Evolutionary conservation across 306 rosid genomes (phyloP).

Genomic region (Inga laurina): DNA sequence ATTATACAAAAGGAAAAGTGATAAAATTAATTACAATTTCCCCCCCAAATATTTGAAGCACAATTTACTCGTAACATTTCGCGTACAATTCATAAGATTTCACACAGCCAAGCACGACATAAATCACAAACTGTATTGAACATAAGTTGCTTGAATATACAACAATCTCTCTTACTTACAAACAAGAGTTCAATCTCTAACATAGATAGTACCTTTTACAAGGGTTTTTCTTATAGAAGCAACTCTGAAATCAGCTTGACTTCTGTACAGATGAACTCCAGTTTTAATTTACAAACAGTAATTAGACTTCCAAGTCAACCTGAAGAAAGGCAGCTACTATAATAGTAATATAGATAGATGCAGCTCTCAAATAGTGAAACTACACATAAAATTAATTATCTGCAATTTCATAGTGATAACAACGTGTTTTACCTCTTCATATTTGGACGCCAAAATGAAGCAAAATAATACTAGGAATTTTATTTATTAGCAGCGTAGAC

Average conservation of each 20-base stretch:
- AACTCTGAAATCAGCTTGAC: conserved; percentile 40
- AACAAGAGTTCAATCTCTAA: conserved; percentile 5
- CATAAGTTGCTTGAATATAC: conserved; percentile 7
- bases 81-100: conserved; percentile 1
- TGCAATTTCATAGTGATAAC: conserved; percentile 28
- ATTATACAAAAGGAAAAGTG: background rate
- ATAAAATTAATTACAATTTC: background rate
- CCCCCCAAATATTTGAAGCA: background rate
- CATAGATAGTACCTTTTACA: conserved; percentile 35
- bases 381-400: conserved; percentile 33
- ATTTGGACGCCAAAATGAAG: conserved; percentile 43
- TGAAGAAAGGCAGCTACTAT: conserved; percentile 32
- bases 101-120: conserved; percentile 12
- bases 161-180: conserved; percentile 4
- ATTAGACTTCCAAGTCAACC: conserved; percentile 40
- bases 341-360: conserved; percentile 27
- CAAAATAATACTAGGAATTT: conserved; percentile 29
- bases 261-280: conserved; percentile 51
- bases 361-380: conserved; percentile 42
- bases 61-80: background rate
- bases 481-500: conserved; percentile 25
- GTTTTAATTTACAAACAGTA: conserved; percentile 39
- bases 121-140: conserved; percentile 12
- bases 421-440: conserved; percentile 38
- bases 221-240: conserved; percentile 27